phyloP scores from a whole-genome alignment of 257 asterid genomes.

The Echium plantagineum region DNA sequence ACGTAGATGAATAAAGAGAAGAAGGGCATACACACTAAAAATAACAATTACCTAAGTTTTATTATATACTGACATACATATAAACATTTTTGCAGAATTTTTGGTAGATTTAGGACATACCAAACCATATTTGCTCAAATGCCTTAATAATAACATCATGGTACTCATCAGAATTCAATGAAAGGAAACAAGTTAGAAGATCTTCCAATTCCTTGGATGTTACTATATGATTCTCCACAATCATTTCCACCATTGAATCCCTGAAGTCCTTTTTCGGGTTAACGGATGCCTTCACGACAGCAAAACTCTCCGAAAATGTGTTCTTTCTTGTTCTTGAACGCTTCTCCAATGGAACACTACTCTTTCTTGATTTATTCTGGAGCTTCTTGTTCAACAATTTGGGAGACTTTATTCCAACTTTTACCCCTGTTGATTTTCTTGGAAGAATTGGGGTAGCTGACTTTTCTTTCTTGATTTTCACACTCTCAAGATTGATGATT shows the following conservation, averaged over 20 bases:
- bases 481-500: not conserved
- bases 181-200: not conserved
- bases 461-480: not conserved
- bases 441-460: not conserved
- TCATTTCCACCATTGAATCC: conserved; percentile 4
- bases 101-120: not conserved
- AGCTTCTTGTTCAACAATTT: not conserved
- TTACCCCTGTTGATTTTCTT: conserved; percentile 2
- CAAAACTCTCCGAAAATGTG: conserved; percentile 1
- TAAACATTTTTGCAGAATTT: not conserved
- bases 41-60: too few species aligned
- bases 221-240: not conserved
- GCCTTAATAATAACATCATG: not conserved
- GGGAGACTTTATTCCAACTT: conserved; percentile 1
- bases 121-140: conserved; percentile 3
- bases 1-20: too few species aligned
- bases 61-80: too few species aligned
- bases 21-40: too few species aligned
- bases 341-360: not conserved
- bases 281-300: not conserved
- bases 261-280: conserved; percentile 1
- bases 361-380: not conserved
- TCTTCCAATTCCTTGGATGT: conserved; percentile 2
- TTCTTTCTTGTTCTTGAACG: not conserved
- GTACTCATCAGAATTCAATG: too few species aligned